Base-by-base conservation (phyloP, 2,329 filamentous ascomycete species). In the Cladophialophora bantiana region DNA sequence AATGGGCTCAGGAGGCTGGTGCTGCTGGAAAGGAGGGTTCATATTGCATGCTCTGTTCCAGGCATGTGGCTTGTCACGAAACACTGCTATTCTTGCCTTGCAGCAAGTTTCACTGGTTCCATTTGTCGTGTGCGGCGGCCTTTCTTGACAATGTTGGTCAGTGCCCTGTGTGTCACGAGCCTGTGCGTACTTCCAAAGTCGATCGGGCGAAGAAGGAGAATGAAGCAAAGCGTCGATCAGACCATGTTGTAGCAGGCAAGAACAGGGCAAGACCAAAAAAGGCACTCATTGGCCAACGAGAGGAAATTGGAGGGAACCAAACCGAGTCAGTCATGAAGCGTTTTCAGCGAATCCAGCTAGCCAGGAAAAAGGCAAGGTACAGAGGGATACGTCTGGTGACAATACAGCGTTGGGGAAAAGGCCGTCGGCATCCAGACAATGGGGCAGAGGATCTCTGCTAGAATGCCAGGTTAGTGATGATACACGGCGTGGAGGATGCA, bases 81-180 rank as follows among this genome's bases (percentile, higher is more conserved):
- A 42, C 40, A 13, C 18, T 36, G n/a, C 10, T 59, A 34, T 64
- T 38, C 42, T 18, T 64, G 55, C 34, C 20, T 31, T 64, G 62
- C 36, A 40, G 15, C 53, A 57, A 63, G 12, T 34, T 12, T 6
- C 61, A 63, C 45, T 36, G 38, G 45, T 59, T 52, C 18, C 55
- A 64, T 54, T 12, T 20, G 4, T n/a, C 15, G 6, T 63, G 61
- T 57, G 61, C 61, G 7, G 35, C 9, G 7, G 32, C 18, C 4
- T 45, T 36, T 52, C 26, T 57, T 13, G 36, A 9, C 13, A 32
- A 13, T 26, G 32, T 48, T 6, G 10, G n/a, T 7, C 61, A 31
- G 26, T 63, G 61, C 35, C 53, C 52, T 18, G 20, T 38, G 36
- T 56, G 54, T 15, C 42, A 26, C 18, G 42, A 48, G 18, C n/a